Conservation (phyloP, 805 yeast genomes). For the Saccharomycopsis guyanensis region DNA sequence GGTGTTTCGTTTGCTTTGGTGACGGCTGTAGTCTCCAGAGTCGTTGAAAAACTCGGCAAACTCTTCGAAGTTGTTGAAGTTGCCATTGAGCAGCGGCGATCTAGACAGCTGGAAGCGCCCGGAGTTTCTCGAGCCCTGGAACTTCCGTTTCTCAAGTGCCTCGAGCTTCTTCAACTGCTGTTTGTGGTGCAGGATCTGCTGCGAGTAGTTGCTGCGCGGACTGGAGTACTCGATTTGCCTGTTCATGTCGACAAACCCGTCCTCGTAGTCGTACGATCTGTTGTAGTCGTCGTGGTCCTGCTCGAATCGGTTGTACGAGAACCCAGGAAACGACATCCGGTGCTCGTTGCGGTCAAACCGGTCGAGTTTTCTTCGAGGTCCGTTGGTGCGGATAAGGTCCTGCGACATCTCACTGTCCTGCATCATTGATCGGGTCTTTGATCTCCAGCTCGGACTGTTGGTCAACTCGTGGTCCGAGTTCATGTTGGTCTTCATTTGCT, state of each 20-base stretch:
- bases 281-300: not conserved
- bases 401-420: not conserved
- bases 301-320: not conserved
- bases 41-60: conserved; percentile 13
- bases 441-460: not conserved
- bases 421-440: not conserved
- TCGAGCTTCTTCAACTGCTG: conserved; percentile 12
- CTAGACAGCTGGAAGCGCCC: not conserved
- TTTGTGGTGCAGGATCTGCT: conserved; percentile 4
- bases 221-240: not conserved
- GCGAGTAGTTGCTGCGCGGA: not conserved
- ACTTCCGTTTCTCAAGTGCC: conserved; percentile 15
- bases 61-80: conserved; percentile 1
- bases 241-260: not conserved
- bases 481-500: not conserved
- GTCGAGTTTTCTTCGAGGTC: not conserved
- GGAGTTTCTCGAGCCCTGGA: not conserved
- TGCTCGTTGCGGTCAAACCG: no score
- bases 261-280: not conserved
- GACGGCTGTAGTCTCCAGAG: not conserved
- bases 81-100: not conserved
- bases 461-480: not conserved
- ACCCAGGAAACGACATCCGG: conserved; percentile 7
- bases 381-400: not conserved
- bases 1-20: not conserved